These are phyloP conservation scores for Cutaneotrichosporon cutaneum DNA, from an alignment of 1,284 basidiomycete species.

Conservation along the genomic window DNA sequence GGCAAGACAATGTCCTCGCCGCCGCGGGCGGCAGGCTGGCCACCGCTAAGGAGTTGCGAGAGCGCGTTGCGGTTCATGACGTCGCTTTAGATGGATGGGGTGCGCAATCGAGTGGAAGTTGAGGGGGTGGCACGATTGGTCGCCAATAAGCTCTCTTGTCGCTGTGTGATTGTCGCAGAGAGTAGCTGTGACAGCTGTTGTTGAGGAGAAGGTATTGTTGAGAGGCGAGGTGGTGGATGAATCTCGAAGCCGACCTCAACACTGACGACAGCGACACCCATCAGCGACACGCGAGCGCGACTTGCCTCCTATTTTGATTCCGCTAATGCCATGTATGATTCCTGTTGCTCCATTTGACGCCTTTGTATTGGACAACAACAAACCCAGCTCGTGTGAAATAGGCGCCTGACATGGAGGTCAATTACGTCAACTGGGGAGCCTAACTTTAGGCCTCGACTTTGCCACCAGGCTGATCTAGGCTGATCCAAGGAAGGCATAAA, in stretches of 20 bases:
- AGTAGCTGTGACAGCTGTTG: background rate
- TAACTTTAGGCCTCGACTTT: background rate
- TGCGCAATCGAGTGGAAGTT: background rate
- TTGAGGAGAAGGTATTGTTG: background rate
- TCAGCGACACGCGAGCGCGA: conserved; percentile 10
- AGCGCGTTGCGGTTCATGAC: conserved; percentile 16
- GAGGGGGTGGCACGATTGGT: background rate
- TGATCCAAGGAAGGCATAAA: background rate
- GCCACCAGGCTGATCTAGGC: background rate
- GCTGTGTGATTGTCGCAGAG: background rate
- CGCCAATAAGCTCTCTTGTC: no score
- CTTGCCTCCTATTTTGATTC: background rate
- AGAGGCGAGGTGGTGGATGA: conserved; percentile 4
- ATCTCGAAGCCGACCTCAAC: conserved; percentile 9
- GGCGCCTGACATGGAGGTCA: background rate
- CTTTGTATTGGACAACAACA: background rate
- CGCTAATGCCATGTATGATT: background rate
- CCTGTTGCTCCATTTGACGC: background rate
- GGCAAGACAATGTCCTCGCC: conserved; percentile 47
- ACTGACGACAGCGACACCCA: conserved; percentile 11
- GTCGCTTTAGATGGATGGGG: background rate
- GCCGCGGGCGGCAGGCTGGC: conserved; percentile 18
- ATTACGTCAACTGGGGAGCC: background rate
- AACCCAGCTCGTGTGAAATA: background rate
- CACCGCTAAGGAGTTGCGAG: conserved; percentile 15